These are phyloP conservation scores for Silybum marianum DNA, from an alignment of 129 eudicot species.

Conservation along the genomic window DNA sequence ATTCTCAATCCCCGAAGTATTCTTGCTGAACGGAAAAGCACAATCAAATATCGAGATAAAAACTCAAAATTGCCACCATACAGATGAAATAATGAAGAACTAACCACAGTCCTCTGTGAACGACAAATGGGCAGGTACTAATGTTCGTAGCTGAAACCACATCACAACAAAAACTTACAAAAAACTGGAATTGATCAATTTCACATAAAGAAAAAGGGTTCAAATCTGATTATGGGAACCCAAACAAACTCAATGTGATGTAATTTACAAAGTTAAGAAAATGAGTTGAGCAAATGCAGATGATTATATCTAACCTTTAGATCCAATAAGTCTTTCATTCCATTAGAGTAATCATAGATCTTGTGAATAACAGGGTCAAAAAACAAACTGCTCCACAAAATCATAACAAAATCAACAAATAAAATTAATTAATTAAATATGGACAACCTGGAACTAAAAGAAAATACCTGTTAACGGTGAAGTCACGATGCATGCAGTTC, in stretches of 20 bases:
- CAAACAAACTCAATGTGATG: background rate
- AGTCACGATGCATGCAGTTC: slow-evolving; percentile 75
- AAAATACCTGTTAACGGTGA: slow-evolving; percentile 78
- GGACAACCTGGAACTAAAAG: background rate
- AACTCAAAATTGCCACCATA: slow-evolving; percentile 10
- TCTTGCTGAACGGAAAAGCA: slow-evolving; percentile 65
- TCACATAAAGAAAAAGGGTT: background rate
- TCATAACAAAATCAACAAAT: slow-evolving; percentile 1
- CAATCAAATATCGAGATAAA: background rate
- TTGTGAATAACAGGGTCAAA: slow-evolving; percentile 73
- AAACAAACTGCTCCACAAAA: slow-evolving; percentile 73
- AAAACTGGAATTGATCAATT: background rate
- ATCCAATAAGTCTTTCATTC: slow-evolving; percentile 63
- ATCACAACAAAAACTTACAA: slow-evolving; percentile 21
- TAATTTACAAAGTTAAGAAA: background rate
- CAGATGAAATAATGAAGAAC: slow-evolving; percentile 30
- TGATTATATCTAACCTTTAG: slow-evolving; percentile 57
- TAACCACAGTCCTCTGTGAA: slow-evolving; percentile 87
- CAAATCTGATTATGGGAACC: background rate
- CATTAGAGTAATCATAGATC: slow-evolving; percentile 73
- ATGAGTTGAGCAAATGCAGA: background rate
- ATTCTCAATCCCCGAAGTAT: slow-evolving; percentile 90
- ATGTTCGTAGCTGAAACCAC: slow-evolving; percentile 69
- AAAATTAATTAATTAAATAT: background rate
- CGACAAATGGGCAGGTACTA: slow-evolving; percentile 78